Conservation (phyloP, 2,329 filamentous ascomycete genomes). For the Fusarium fracticaudum region DNA sequence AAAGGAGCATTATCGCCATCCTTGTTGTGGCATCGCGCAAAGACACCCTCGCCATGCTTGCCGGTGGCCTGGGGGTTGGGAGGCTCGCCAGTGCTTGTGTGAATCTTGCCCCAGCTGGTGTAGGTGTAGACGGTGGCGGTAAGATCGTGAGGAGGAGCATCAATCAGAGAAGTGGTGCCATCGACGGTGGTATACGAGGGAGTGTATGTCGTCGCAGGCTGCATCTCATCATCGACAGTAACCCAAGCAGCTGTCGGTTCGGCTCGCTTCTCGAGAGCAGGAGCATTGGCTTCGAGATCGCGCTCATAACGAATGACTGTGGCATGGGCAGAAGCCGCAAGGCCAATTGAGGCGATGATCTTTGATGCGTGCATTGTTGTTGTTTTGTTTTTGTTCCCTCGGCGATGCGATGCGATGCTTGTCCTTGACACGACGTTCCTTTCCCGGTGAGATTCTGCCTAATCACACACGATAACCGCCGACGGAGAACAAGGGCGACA, state of each 20-base stretch:
- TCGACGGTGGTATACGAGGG: conserved; percentile 57
- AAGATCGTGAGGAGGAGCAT: conserved; percentile 57
- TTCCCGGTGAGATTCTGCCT: conserved; percentile 9
- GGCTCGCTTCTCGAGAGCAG: conserved; percentile 39
- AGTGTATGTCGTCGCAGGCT: conserved; percentile 58
- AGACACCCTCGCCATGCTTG: conserved; percentile 57
- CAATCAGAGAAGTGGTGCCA: conserved; percentile 53
- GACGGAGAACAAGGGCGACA: conserved; percentile 26
- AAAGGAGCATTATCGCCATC: conserved; percentile 61
- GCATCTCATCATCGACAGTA: conserved; percentile 58
- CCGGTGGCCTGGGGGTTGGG: conserved; percentile 56
- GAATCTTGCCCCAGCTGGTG: conserved; percentile 49
- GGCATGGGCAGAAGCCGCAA: conserved; percentile 41
- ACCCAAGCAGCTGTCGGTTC: conserved; percentile 61
- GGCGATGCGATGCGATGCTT: background rate
- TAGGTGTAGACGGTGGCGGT: conserved; percentile 56
- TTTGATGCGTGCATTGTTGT: conserved; percentile 46
- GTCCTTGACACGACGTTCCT: conserved; percentile 4
- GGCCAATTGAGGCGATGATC: conserved; percentile 46
- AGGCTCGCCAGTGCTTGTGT: conserved; percentile 55
- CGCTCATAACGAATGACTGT: conserved; percentile 35
- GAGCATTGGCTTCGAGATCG: conserved; percentile 14
- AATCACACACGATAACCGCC: conserved; percentile 10
- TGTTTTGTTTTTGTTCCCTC: conserved; percentile 5
- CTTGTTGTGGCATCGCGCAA: conserved; percentile 59